Percentiles rank a stretch among this genome's conserved stretches.
phyloP scores from a whole-genome alignment of 768 basidiomycete genomes.

The Tulasnella sp. region DNA sequence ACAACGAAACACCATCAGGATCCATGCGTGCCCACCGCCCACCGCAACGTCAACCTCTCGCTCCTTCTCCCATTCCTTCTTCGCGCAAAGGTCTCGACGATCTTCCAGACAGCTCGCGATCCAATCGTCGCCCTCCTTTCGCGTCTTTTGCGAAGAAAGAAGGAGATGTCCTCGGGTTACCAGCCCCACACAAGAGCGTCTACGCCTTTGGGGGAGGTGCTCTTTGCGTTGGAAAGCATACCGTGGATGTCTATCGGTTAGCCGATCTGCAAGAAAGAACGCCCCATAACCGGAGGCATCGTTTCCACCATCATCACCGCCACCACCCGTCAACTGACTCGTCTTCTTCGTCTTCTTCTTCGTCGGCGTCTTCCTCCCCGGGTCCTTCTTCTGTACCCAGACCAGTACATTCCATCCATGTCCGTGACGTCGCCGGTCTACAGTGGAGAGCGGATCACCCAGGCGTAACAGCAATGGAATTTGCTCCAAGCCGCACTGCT shows the following conservation, averaged over 20 bases:
- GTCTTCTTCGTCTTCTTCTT: background rate
- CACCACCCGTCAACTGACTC: background rate
- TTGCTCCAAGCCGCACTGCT: constrained; percentile 45
- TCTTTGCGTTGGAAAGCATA: constrained; percentile 52
- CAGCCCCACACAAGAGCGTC: constrained; percentile 48
- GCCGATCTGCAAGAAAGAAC: constrained; percentile 14
- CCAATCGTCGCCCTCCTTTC: constrained; percentile 21
- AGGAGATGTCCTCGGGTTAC: constrained; percentile 42
- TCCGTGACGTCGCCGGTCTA: constrained; percentile 55
- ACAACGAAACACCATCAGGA: constrained; percentile 45
- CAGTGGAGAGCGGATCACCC: constrained; percentile 50
- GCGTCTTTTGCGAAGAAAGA: background rate
- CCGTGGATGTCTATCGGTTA: constrained; percentile 54
- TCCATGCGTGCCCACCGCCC: constrained; percentile 13
- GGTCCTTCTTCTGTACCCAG: constrained; percentile 17
- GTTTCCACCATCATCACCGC: background rate
- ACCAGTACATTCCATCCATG: constrained; percentile 40
- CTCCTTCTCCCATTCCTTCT: background rate
- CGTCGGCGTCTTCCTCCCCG: background rate
- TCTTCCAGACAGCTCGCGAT: constrained; percentile 22
- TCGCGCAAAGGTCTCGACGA: constrained; percentile 15
- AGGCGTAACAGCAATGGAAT: constrained; percentile 70
- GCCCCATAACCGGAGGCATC: background rate
- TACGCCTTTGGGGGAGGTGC: constrained; percentile 50
- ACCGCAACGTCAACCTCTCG: constrained; percentile 34